phyloP scores from a whole-genome alignment of 2,329 filamentous ascomycete species.

The Xylaria sp. region DNA sequence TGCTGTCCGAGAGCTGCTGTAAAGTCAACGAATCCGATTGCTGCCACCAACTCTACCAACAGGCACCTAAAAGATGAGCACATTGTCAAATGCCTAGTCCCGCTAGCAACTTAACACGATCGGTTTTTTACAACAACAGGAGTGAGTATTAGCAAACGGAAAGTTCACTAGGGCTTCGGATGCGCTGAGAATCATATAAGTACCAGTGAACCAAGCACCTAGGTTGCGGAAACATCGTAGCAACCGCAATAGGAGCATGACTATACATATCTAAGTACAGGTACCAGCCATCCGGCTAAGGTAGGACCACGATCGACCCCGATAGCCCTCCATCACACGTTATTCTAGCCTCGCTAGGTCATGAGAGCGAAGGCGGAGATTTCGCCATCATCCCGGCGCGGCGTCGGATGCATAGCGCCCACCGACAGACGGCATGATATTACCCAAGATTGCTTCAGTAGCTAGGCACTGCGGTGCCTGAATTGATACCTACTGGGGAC shows the following conservation, averaged over 20 bases:
- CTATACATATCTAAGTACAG: conserved; percentile 11
- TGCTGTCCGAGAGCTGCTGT: conserved; percentile 33
- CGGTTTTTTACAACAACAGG: neutral
- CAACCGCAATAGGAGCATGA: neutral
- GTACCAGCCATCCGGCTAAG: neutral
- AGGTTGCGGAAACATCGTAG: neutral
- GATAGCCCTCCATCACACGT: conserved; percentile 1
- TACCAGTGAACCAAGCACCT: neutral
- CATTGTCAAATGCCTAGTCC: conserved; percentile 5
- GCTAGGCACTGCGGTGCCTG: conserved; percentile 18
- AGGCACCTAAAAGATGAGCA: neutral
- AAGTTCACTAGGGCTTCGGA: neutral
- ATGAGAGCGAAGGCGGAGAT: conserved; percentile 19
- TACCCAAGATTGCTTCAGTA: conserved; percentile 19
- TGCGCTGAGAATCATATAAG: neutral
- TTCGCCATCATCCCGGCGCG: conserved; percentile 7
- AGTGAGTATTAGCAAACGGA: neutral
- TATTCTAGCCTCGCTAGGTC: neutral
- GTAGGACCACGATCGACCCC: conserved; percentile 1
- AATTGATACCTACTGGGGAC: conserved; percentile 11
- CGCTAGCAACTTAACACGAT: neutral
- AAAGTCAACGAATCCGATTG: conserved; percentile 10
- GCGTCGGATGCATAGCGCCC: conserved; percentile 3
- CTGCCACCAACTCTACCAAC: conserved; percentile 9
- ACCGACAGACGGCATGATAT: conserved; percentile 13